Evolutionary conservation across 2,329 filamentous ascomycete species (phyloP).

Genomic region (Scytalidium sp.): DNA sequence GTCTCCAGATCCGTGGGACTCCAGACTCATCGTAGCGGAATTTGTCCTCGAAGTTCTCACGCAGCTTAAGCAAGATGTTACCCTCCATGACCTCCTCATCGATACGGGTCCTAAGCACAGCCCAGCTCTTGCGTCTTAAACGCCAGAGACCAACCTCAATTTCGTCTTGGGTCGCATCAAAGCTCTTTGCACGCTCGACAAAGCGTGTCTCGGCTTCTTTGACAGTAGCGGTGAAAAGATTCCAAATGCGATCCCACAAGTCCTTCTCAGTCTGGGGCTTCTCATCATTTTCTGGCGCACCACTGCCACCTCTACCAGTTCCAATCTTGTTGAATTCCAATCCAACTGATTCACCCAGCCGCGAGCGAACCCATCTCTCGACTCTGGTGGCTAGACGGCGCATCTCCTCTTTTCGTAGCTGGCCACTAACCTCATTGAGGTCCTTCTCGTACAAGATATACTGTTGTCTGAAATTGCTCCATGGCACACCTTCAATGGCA

Average conservation of each 20-base stretch:
- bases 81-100: constrained; percentile 97
- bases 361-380: constrained; percentile 89
- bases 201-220: constrained; percentile 83
- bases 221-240: constrained; percentile 77
- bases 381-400: constrained; percentile 84
- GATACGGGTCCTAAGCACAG: constrained; percentile 81
- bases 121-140: constrained; percentile 90
- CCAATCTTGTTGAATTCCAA: constrained; percentile 96
- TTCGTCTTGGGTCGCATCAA: constrained; percentile 88
- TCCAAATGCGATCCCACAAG: constrained; percentile 96
- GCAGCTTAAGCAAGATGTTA: constrained; percentile 89
- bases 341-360: constrained; percentile 82
- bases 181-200: constrained; percentile 83
- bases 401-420: constrained; percentile 93
- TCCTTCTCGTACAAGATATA: constrained; percentile 82
- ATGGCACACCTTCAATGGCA: constrained; percentile 73
- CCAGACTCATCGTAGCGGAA: constrained; percentile 96
- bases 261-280: constrained; percentile 75
- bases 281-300: constrained; percentile 74
- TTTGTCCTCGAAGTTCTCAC: constrained; percentile 98
- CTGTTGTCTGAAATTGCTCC: constrained; percentile 85
- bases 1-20: constrained; percentile 94
- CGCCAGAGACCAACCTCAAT: constrained; percentile 92
- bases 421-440: constrained; percentile 80
- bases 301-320: constrained; percentile 78